These are phyloP conservation scores for Odontarrhena argentea DNA, from an alignment of 345 rosid genomes.

Conservation along the genomic window DNA sequence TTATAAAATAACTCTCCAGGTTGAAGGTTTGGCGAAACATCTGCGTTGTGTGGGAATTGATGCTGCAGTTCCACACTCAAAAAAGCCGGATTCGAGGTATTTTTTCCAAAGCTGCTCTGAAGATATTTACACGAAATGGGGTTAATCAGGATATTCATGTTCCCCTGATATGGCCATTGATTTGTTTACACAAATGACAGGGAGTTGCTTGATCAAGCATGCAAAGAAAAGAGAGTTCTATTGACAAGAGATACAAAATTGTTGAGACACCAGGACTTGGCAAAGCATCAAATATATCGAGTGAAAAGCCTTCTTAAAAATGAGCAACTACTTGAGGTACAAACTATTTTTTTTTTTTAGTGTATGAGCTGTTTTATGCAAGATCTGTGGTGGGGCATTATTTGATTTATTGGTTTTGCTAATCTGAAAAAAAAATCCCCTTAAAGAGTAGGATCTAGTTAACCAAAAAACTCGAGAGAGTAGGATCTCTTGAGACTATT, in stretches of 20 bases:
- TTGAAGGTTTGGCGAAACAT: slow-evolving; percentile 97
- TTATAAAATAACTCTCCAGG: slow-evolving; percentile 46
- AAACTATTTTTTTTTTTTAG: background rate
- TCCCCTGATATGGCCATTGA: background rate
- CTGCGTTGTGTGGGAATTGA: slow-evolving; percentile 89
- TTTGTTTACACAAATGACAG: slow-evolving; percentile 43
- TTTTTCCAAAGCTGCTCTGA: background rate
- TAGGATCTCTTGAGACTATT: background rate
- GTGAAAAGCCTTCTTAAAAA: slow-evolving; percentile 85
- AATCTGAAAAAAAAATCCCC: background rate
- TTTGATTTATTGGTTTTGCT: background rate
- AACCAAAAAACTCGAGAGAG: no score
- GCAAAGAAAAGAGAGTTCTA: slow-evolving; percentile 73
- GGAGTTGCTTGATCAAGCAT: slow-evolving; percentile 81
- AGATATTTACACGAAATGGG: background rate
- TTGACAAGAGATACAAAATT: slow-evolving; percentile 90
- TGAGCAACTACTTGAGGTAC: slow-evolving; percentile 92
- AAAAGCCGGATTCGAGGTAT: slow-evolving; percentile 79
- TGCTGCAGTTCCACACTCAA: slow-evolving; percentile 75
- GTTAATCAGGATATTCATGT: slow-evolving; percentile 4
- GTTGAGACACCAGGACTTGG: slow-evolving; percentile 75
- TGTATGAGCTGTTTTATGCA: background rate
- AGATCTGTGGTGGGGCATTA: background rate
- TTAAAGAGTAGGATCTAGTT: background rate
- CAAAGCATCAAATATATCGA: slow-evolving; percentile 72